These are phyloP conservation scores for Herpetomonas samuelpessoai DNA, from an alignment of 208 protist species.

Conservation along the genomic window DNA sequence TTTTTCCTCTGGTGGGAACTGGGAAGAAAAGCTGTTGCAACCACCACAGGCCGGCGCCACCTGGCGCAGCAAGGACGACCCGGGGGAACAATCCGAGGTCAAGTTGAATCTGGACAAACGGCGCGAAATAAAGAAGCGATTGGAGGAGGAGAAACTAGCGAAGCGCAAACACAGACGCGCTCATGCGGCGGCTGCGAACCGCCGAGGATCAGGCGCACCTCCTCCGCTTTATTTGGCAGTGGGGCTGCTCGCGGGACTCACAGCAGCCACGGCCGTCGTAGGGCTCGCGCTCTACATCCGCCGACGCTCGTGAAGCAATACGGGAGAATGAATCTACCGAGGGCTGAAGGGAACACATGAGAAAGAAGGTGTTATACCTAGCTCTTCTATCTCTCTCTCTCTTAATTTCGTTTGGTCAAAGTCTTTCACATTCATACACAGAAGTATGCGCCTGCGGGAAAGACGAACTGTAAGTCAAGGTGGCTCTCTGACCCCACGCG, in stretches of 20 bases:
- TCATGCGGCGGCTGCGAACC: background rate
- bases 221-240: too few species aligned
- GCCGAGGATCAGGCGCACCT: too few species aligned
- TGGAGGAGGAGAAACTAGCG: constrained; percentile 4
- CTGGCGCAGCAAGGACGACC: constrained; percentile 68
- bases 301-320: too few species aligned
- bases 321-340: too few species aligned
- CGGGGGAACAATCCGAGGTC: constrained; percentile 15
- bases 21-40: constrained; percentile 63
- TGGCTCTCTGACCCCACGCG: too few species aligned
- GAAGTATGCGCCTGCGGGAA: background rate
- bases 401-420: background rate
- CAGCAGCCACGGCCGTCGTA: too few species aligned
- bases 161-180: background rate
- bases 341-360: too few species aligned
- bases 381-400: constrained; percentile 6
- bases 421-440: background rate
- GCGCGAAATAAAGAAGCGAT: background rate
- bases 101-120: constrained; percentile 30
- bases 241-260: too few species aligned
- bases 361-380: too few species aligned
- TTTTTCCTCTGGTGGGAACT: constrained; percentile 61
- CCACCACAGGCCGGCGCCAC: constrained; percentile 72
- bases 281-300: too few species aligned
- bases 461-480: constrained; percentile 6